Evolutionary conservation across 768 basidiomycete genomes (phyloP).

Genomic region (Hericium rajendrae): DNA sequence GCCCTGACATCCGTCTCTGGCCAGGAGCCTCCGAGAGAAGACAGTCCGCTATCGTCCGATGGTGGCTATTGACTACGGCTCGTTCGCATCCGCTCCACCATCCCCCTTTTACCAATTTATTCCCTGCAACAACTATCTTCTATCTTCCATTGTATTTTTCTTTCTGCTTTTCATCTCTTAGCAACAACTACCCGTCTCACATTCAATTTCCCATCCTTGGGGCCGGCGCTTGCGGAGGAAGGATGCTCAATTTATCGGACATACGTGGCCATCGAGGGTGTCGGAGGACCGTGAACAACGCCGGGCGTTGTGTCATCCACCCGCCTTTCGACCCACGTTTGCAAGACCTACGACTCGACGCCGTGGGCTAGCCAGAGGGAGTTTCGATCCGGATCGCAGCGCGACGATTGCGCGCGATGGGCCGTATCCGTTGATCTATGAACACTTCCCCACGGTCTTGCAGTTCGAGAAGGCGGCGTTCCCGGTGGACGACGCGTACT

Average conservation of each 20-base stretch:
- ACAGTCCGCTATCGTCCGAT: slow-evolving; percentile 31
- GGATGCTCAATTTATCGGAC: slow-evolving; percentile 8
- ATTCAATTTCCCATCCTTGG: slow-evolving; percentile 1
- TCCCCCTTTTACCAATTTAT: background rate
- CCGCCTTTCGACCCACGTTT: slow-evolving; percentile 13
- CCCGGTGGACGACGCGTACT: slow-evolving; percentile 12
- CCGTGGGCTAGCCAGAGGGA: slow-evolving; percentile 26
- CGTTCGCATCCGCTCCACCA: slow-evolving; percentile 13
- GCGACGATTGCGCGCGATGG: slow-evolving; percentile 12
- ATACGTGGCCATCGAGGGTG: slow-evolving; percentile 20
- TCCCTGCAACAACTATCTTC: background rate
- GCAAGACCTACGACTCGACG: slow-evolving; percentile 28
- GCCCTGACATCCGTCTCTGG: slow-evolving; percentile 43
- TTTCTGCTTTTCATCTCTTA: slow-evolving; percentile 26
- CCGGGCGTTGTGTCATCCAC: slow-evolving; percentile 20
- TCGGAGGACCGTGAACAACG: slow-evolving; percentile 26
- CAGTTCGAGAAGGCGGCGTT: slow-evolving; percentile 11
- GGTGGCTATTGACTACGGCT: slow-evolving; percentile 20
- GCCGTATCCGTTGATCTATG: slow-evolving; percentile 20
- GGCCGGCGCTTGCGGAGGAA: slow-evolving; percentile 8
- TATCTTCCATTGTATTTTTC: slow-evolving; percentile 18
- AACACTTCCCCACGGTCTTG: slow-evolving; percentile 12
- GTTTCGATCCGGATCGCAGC: slow-evolving; percentile 23
- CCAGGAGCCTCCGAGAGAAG: slow-evolving; percentile 54
- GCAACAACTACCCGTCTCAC: slow-evolving; percentile 11